Base-by-base conservation (phyloP, 2,329 filamentous ascomycete genomes). In the Talaromyces rugulosus region DNA sequence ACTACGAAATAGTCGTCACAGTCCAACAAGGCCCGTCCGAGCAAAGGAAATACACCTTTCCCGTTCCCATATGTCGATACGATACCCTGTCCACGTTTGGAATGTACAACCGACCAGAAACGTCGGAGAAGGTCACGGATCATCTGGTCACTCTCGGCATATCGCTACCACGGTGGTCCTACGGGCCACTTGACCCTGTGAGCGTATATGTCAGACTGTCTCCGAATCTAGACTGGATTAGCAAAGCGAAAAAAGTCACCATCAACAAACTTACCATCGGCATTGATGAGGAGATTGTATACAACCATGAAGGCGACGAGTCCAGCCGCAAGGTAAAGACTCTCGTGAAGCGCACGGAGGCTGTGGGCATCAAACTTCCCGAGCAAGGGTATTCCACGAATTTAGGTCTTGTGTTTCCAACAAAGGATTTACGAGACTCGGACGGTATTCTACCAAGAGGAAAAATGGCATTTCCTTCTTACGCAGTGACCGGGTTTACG, bases 271-370 rank as follows among this genome's bases (percentile, higher is more conserved):
- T 99, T 68, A 96, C 92, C 1, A 88, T 98, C 50, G 87, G 87
- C 12, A 96, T 99, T 68, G 95, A 98, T 72, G 95, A 99, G 77
- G 94, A 98, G 74, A 96, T 98, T 63, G 96, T 95, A n/a, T 99
- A 91, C 78, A 98, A 99, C 67, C 95, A 95, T 33, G 94, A 98
- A 77, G 95, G 95, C 56, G 95, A 98, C 72, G 95, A 98, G 73
- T 92, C 93, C 31, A 90, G 90, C 34, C 91, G 91, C 67, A 97
- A 96, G 76, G 82, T 92, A 67, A 97, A 96, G 76, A 90, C 88
- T 61, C 81, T 99, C 66, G 89, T 90, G 30, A 95, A 92, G 75
- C 90, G 94, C 69, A 89, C 89, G 1, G 91, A 97, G 70, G 80
- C 82, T 0, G 88, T 99, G 33, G 90, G 91, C 57, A 86, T 90